Base-by-base conservation (phyloP, 441 rosid genomes). In the Populus tomentosa region DNA sequence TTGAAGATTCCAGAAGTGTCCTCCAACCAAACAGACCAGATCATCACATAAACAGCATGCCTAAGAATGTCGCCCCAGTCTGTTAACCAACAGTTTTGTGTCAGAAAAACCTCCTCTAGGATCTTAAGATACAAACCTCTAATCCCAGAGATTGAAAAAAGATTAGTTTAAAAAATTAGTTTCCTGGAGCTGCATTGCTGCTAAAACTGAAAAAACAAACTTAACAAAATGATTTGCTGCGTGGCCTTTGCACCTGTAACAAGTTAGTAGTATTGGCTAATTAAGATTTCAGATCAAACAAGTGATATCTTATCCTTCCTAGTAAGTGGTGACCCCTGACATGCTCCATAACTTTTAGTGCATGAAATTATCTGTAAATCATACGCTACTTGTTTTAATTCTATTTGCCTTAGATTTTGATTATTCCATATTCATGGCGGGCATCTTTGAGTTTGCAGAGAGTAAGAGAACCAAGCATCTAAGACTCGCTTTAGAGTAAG, bases 401-500 rank as follows among this genome's bases (percentile, higher is more conserved):
- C 64, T 65, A 62, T 30, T 64, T 30, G 42, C 53, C 62, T 35
- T 78, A 36, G 53, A 32, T 67, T 50, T 80, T 42, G 75, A 6
- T 72, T 65, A 69, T 78, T 70, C 76, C 70, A 75, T 78, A 80
- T 80, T 88, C 72, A 88, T 77, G 74, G 16, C 67, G 75, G 69
- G 71, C 67, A 21, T 81, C 80, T 73, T 84, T 56, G 80, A 62
- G 66, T 81, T 85, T 84, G 82, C 90, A n/a, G n/a, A 94, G 94
- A 83, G 79, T 81, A 77, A 85, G 71, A 88, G 85, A 86, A 86
- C 85, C 62, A 84, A 80, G 70, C 36, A 72, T 32, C 77, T 68
- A 78, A 82, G 67, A 77, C 82, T 62, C 65, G 67, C 80, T 24
- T 63, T 63, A 70, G 86, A 86, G 98, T 92, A 90, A 88, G 93